A percentile compares a stretch with the other conserved stretches of the same genome.
Conservation (phyloP, 306 rosid genomes). For the Lotus japonicus region DNA sequence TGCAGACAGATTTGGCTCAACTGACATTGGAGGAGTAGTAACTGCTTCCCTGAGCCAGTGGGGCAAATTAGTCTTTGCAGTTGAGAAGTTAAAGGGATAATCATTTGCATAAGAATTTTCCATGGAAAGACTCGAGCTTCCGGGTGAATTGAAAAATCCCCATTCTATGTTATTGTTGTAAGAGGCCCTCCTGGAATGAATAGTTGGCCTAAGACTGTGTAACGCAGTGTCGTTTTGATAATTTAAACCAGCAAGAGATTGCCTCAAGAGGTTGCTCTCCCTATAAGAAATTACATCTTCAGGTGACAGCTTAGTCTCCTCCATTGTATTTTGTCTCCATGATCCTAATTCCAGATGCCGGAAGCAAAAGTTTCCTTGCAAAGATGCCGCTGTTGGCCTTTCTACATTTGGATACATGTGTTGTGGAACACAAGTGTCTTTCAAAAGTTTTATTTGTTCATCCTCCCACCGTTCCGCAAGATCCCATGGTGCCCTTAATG, state of each 20-base stretch:
- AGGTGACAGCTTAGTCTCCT: conserved; percentile 32
- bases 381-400: conserved; percentile 10
- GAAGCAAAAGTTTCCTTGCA: conserved; percentile 23
- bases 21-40: conserved; percentile 16
- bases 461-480: conserved; percentile 65
- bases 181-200: conserved; percentile 21
- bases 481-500: conserved; percentile 44
- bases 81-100: conserved; percentile 22
- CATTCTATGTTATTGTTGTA: conserved; percentile 22
- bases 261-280: conserved; percentile 30
- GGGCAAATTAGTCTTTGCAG: conserved; percentile 35
- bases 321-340: conserved; percentile 29
- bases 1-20: conserved; percentile 15
- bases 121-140: conserved; percentile 20
- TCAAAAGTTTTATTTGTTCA: conserved; percentile 45
- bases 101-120: conserved; percentile 24
- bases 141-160: conserved; percentile 23
- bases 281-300: conserved; percentile 31
- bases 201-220: conserved; percentile 21
- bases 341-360: conserved; percentile 25
- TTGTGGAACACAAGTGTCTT: conserved; percentile 26
- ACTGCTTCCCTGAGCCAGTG: conserved; percentile 63
- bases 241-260: conserved; percentile 23
- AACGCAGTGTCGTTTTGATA: conserved; percentile 7
- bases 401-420: conserved; percentile 32